phyloP scores from a whole-genome alignment of 345 rosid species.

The Eucalyptus polyanthemos region DNA sequence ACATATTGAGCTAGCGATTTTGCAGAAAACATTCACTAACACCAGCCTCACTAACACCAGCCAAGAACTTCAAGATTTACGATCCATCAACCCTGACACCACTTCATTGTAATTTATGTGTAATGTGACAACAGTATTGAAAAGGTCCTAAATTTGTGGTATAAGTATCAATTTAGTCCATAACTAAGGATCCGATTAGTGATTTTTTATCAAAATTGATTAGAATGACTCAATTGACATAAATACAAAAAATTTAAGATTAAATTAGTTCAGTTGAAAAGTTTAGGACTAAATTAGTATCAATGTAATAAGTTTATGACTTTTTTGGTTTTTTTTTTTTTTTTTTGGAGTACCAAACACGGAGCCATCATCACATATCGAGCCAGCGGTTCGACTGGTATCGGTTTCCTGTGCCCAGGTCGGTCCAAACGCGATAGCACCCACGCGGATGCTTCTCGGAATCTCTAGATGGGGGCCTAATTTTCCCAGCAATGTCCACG shows the following conservation, averaged over 20 bases:
- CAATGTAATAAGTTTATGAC: accelerated
- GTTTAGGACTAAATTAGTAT: too few species aligned
- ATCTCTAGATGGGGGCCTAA: not conserved
- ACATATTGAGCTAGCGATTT: not conserved
- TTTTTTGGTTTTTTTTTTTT: too few species aligned
- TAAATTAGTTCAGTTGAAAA: too few species aligned
- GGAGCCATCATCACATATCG: not conserved
- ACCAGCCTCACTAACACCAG: accelerated
- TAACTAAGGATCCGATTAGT: accelerated
- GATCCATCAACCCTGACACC: not conserved
- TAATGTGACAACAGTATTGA: accelerated
- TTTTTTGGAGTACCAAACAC: too few species aligned
- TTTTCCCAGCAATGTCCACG: not conserved
- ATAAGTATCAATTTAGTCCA: too few species aligned
- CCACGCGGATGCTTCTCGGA: not conserved
- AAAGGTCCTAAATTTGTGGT: too few species aligned
- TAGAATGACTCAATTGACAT: too few species aligned
- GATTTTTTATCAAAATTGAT: too few species aligned
- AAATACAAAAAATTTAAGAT: too few species aligned
- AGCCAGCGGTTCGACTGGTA: not conserved
- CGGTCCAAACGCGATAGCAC: not conserved
- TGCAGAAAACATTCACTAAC: too few species aligned
- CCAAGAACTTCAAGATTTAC: not conserved
- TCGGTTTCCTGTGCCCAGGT: not conserved
- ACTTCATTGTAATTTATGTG: too few species aligned